Base-by-base conservation (phyloP, 169 alveolate genomes). In the Blepharisma undulans region DNA sequence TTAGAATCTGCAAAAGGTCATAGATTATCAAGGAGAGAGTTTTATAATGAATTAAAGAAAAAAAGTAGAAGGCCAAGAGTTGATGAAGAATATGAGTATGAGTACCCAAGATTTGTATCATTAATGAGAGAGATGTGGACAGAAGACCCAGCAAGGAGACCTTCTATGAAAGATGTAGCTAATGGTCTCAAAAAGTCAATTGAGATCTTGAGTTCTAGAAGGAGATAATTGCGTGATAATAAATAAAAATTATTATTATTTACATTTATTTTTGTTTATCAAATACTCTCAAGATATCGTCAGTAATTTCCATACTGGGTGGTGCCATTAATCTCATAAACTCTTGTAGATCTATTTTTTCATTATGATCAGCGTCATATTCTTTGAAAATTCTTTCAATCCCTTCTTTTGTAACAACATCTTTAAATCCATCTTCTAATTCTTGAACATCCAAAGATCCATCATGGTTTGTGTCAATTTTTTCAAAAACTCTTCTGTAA, bases 11-110 rank as follows among this genome's bases (percentile, higher is more conserved):
- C 27, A 27, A 21, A 27, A 27, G 32, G 72, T 21, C 25, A 59
- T 21, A 86, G 36, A 86, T 27, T 86, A 21, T 30, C 27, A 27
- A 86, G 72, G 34, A 72, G 14, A n/a, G 84, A 19, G 25, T 72
- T 86, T 61, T 86, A 86, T 72, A 86, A 86, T 86, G 84, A 86
- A 72, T 21, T 86, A 19, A 27, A 66, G 29, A 86, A 86, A 22
- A 86, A 86, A 25, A 21, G 29, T 8, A 34, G 77, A 48, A 86
- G 32, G 7, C 91, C 91, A 29, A 71, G 25, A 16, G 30, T 86
- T 32, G 33, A 19, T 72, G 80, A 86, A 66, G 36, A 72, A 4
- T 66, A 61, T 32, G 72, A 86, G 34, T n/a, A 21, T 27, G 84
- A 86, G 30, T 18, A 86, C 32, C 91, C 91, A 19, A 25, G 72